These are phyloP conservation scores for Omphalea diandra DNA, from an alignment of 441 rosid genomes.

Conservation along the genomic window DNA sequence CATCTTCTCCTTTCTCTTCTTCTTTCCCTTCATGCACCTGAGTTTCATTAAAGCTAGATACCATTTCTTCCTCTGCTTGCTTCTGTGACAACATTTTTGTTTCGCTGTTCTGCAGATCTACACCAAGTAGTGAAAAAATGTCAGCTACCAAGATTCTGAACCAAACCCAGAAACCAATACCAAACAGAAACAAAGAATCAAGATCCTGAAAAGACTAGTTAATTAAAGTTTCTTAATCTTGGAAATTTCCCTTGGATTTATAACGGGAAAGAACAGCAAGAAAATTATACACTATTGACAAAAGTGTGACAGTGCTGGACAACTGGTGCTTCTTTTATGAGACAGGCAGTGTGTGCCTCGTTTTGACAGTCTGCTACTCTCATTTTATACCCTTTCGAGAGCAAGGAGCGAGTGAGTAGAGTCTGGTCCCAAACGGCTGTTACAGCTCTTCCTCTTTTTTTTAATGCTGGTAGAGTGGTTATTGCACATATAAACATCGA, in stretches of 20 bases:
- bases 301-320: conserved; percentile 23
- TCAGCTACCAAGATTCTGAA: conserved; percentile 11
- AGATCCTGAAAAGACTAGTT: conserved; percentile 3
- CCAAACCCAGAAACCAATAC: conserved; percentile 22
- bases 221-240: not conserved
- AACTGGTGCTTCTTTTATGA: conserved; percentile 24
- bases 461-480: conserved; percentile 1
- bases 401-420: conserved; percentile 15
- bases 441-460: conserved; percentile 18
- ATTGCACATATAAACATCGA: not conserved
- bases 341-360: not conserved
- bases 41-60: conserved; percentile 43
- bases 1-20: conserved; percentile 30
- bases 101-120: conserved; percentile 23
- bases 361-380: conserved; percentile 11
- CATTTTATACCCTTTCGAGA: conserved; percentile 21
- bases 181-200: not conserved
- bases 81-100: conserved; percentile 39
- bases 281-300: conserved; percentile 21
- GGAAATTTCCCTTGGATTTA: conserved; percentile 7
- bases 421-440: conserved; percentile 16
- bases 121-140: not conserved
- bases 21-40: conserved; percentile 34
- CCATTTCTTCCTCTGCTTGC: conserved; percentile 65
- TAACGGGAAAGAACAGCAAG: not conserved